These are phyloP conservation scores for Dactylellina parvicollis DNA, from an alignment of 2,329 filamentous ascomycete genomes.

Conservation along the genomic window DNA sequence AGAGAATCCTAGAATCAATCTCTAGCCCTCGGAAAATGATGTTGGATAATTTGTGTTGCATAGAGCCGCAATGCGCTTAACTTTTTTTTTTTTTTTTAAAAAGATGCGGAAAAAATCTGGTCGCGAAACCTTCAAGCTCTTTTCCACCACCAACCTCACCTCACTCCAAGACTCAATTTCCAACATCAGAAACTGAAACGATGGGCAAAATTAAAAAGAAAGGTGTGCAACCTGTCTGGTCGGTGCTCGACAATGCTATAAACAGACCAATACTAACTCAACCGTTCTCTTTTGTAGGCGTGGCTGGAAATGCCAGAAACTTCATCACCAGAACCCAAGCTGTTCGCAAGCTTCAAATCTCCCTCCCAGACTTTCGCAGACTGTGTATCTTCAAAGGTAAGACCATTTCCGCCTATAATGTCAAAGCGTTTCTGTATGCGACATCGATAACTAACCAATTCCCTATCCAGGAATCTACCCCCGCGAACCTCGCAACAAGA, in stretches of 20 bases:
- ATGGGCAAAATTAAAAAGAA: constrained; percentile 91
- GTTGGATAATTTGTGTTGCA: constrained; percentile 38
- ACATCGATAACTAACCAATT: constrained; percentile 19
- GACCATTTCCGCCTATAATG: background rate
- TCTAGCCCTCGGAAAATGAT: background rate
- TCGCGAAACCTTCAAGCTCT: constrained; percentile 40
- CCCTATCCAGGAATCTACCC: constrained; percentile 82
- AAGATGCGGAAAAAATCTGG: constrained; percentile 38
- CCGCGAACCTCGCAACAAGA: constrained; percentile 93
- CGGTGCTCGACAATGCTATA: background rate
- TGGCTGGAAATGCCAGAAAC: constrained; percentile 93
- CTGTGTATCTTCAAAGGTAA: constrained; percentile 97
- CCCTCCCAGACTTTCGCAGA: constrained; percentile 94
- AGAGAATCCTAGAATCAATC: too few relatives aligned
- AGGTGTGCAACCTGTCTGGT: constrained; percentile 66
- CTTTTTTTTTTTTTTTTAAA: constrained; percentile 45
- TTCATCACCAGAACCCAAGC: constrained; percentile 97
- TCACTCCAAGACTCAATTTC: background rate
- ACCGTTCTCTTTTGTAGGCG: constrained; percentile 65
- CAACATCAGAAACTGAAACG: constrained; percentile 55
- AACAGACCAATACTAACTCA: constrained; percentile 8
- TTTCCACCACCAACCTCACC: constrained; percentile 4
- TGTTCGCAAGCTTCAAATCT: constrained; percentile 96
- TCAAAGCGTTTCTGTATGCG: background rate
- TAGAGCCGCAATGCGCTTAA: constrained; percentile 33